Conservation (phyloP, 2,329 filamentous ascomycete genomes). For the Neoarthrinium moseri region DNA sequence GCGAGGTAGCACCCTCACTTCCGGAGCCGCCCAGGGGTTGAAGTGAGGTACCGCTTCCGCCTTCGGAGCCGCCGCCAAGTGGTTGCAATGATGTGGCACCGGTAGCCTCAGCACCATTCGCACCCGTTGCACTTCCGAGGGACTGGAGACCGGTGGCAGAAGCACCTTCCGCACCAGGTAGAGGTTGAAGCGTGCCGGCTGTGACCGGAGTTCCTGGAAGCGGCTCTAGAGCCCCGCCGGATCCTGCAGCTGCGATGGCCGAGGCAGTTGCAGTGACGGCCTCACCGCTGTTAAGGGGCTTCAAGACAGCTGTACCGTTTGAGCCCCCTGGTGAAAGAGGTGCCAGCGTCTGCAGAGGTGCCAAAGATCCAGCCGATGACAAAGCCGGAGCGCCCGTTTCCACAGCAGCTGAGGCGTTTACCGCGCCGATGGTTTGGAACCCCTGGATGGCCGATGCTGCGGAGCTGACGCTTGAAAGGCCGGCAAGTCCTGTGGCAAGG, state of each 20-base stretch:
- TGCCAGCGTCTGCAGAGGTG: background rate
- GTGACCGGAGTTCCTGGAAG: background rate
- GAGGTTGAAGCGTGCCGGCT: background rate
- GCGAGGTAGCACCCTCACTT: background rate
- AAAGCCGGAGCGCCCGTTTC: background rate
- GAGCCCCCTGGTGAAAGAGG: no score
- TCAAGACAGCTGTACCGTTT: background rate
- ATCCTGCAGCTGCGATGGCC: background rate
- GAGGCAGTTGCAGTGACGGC: background rate
- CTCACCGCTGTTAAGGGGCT: background rate
- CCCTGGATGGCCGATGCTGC: background rate
- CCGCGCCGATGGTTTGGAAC: conserved; percentile 2
- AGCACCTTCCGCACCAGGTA: background rate
- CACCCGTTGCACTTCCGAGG: background rate
- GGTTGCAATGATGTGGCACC: background rate
- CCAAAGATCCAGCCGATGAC: background rate
- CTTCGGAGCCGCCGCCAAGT: background rate
- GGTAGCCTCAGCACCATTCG: background rate
- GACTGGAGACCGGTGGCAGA: background rate
- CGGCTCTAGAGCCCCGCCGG: background rate
- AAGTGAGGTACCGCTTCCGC: background rate
- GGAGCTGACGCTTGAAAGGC: background rate
- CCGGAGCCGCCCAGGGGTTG: background rate
- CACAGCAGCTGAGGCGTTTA: background rate
- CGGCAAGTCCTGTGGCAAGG: background rate